Base-by-base conservation (phyloP, 345 rosid species). In the Nasturtium officinale region DNA sequence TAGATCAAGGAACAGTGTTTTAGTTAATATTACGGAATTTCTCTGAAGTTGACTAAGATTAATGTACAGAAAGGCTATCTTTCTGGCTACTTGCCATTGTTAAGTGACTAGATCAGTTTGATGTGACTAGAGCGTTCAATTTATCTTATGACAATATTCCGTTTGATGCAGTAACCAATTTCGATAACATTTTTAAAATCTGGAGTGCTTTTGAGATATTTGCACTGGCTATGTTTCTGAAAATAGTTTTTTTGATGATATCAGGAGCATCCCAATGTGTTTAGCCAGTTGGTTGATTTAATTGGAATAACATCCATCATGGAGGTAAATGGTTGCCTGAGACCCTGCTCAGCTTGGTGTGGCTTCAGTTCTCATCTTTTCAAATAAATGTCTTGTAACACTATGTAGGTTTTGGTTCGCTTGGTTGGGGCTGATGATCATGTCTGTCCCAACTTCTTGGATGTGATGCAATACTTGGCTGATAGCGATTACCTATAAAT, bases 241-340 rank as follows among this genome's bases (percentile, higher is more conserved):
- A 17, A 1, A 1, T 38, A 20, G 45, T 11, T 69, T 35, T 35
- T 23, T 69, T 69, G 26, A 73, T 68, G 25, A 69, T 65, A 82
- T 55, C 90, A 92, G 98, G 87, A 77, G 72, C 96, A 83, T 82
- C 90, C 72, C 70, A 87, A 82, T 67, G 85, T 92, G 63, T 71
- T 92, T 50, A 68, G 74, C 69, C 88, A 72, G 42, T 69, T 92
- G 58, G 92, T 92, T 51, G 98, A 90, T 77, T 83, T 92, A 33
- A 87, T 92, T 83, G 96, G 98, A 67, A 90, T 87, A 67, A 92
- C 98, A 17, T 92, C 98, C 57, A 80, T 92, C 43, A 88, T 90
- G 96, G 98, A 92, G 98, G 97, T 89, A 75, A 75, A 67, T 84
- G 66, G 72, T 57, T 30, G 23, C 81, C 73, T 37, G 57, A 62